Percentiles rank a stretch among this genome's conserved stretches.
Conservation (phyloP, 2,329 filamentous ascomycete genomes). For the Alternaria angustiovoidea region DNA sequence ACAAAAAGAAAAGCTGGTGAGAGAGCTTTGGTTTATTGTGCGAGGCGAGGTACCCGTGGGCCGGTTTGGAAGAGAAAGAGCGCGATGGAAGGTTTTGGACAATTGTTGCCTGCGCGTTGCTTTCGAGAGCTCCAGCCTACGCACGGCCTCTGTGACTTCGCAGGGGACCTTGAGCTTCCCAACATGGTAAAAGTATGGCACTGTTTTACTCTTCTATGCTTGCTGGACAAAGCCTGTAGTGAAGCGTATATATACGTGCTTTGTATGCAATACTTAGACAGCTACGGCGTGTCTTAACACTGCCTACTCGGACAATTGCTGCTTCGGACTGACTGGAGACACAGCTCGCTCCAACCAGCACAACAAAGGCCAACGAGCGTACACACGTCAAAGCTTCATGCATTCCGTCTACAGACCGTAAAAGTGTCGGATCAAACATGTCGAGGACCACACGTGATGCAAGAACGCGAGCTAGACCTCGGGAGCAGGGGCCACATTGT, state of each 20-base stretch:
- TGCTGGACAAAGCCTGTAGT: background rate
- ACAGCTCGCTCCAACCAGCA: background rate
- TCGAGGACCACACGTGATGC: constrained; percentile 9
- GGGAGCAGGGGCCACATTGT: background rate
- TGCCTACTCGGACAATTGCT: background rate
- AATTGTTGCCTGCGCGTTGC: constrained; percentile 30
- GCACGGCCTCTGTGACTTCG: constrained; percentile 5
- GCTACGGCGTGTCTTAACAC: background rate
- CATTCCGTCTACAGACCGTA: background rate
- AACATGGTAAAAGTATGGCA: background rate
- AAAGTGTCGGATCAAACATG: background rate
- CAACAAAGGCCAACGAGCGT: background rate
- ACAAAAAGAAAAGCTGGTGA: background rate
- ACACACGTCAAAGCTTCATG: background rate
- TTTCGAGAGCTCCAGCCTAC: constrained; percentile 18
- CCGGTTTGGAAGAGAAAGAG: constrained; percentile 19
- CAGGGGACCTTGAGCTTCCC: constrained; percentile 5
- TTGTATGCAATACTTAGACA: background rate
- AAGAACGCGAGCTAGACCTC: background rate
- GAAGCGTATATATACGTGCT: background rate
- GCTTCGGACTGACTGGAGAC: background rate
- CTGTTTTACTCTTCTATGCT: background rate
- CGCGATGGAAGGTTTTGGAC: constrained; percentile 23
- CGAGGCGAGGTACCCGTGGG: constrained; percentile 19
- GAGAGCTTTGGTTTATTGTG: background rate